A percentile compares a stretch with the other conserved stretches of the same genome.
Conservation (phyloP, 2,329 filamentous ascomycete genomes). For the Volutella citrinella region DNA sequence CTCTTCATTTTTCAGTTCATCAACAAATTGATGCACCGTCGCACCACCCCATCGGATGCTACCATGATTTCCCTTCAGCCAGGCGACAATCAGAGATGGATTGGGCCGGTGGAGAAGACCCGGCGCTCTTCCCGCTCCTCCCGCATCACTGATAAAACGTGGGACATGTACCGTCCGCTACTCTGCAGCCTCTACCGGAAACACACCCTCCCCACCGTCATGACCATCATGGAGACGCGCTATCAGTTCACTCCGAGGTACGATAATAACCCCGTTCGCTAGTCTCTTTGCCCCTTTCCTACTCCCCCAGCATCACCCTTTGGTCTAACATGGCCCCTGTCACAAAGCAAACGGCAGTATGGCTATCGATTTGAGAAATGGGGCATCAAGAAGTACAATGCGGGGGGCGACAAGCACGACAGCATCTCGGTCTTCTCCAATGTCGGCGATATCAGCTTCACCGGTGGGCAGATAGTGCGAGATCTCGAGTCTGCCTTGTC, state of each 20-base stretch:
- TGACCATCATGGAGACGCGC: conserved; percentile 16
- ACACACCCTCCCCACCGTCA: conserved; percentile 19
- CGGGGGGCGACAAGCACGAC: conserved; percentile 15
- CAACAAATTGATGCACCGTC: no score
- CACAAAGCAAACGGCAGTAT: conserved; percentile 28
- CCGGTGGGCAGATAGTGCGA: no score
- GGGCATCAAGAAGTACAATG: conserved; percentile 24
- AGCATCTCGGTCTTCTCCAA: conserved; percentile 1
- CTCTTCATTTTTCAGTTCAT: no score
- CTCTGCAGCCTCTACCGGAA: conserved; percentile 18
- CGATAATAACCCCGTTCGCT: neutral
- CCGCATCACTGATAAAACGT: conserved; percentile 20
- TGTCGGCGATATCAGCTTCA: conserved; percentile 6
- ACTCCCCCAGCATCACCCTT: neutral
- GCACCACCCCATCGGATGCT: no score
- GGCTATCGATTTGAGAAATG: conserved; percentile 28
- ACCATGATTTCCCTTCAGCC: no score
- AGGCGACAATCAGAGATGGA: conserved; percentile 4
- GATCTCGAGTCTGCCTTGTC: no score
- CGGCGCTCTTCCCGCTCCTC: conserved; percentile 19
- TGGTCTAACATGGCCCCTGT: neutral
- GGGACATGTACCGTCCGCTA: conserved; percentile 18
- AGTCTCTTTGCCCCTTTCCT: neutral
- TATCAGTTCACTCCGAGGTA: conserved; percentile 19
- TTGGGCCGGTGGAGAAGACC: conserved; percentile 6